phyloP scores from a whole-genome alignment of 129 eudicot genomes.

The Artemisia annua region DNA sequence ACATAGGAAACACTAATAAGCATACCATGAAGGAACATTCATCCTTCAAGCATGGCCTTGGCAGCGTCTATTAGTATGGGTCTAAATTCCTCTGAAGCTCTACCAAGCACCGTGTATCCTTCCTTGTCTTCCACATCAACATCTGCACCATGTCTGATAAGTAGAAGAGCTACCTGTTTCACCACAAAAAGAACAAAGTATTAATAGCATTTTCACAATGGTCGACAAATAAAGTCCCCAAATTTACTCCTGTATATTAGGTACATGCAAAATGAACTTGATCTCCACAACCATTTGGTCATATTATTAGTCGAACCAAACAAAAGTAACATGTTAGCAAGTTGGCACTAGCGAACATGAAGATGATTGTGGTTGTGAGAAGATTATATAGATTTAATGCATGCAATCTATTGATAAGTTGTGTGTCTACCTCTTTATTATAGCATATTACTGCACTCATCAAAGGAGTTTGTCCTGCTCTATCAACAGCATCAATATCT shows the following conservation, averaged over 20 bases:
- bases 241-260: neutral
- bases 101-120: conserved; percentile 90
- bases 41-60: conserved; percentile 89
- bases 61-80: conserved; percentile 75
- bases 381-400: conserved; percentile 1
- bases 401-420: conserved; percentile 5
- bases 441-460: conserved; percentile 82
- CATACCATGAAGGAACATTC: conserved; percentile 17
- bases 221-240: neutral
- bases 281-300: no score
- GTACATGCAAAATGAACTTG: neutral
- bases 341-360: neutral
- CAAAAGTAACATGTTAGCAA: neutral
- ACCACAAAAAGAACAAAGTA: conserved; percentile 9
- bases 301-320: neutral
- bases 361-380: neutral
- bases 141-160: conserved; percentile 93
- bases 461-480: conserved; percentile 86
- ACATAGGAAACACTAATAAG: neutral
- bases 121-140: conserved; percentile 91
- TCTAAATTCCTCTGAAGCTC: conserved; percentile 72
- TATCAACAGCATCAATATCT: conserved; percentile 82
- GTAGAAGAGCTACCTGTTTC: conserved; percentile 74
- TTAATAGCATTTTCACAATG: neutral
- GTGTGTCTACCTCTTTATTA: conserved; percentile 58